These are phyloP conservation scores for Cornus suecica DNA, from an alignment of 148 eudicot species.

Conservation along the genomic window DNA sequence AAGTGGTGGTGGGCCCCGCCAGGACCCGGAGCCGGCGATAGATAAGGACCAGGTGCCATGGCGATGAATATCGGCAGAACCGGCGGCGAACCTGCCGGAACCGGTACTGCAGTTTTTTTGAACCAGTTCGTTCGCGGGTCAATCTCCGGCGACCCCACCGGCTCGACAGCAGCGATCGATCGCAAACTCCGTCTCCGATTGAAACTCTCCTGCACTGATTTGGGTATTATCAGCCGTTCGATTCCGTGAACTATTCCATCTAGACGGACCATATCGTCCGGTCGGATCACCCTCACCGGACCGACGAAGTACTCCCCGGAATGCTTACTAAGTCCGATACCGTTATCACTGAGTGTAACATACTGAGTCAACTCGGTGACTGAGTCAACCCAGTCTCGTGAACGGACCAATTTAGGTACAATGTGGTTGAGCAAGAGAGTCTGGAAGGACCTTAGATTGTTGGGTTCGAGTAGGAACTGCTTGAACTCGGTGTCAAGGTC, in stretches of 20 bases:
- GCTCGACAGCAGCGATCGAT: constrained; percentile 49
- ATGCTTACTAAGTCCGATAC: constrained; percentile 12
- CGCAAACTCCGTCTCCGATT: constrained; percentile 45
- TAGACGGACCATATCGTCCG: constrained; percentile 31
- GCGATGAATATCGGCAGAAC: constrained; percentile 40
- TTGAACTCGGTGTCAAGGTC: constrained; percentile 67
- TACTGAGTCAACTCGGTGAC: constrained; percentile 12
- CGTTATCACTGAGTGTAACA: constrained; percentile 23
- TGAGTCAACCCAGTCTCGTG: constrained; percentile 22
- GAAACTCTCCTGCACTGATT: constrained; percentile 43
- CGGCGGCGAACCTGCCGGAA: constrained; percentile 43
- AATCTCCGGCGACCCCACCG: constrained; percentile 52
- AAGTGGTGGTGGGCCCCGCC: constrained; percentile 20
- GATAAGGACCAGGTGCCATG: constrained; percentile 48
- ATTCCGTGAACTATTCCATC: constrained; percentile 59
- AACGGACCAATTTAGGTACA: constrained; percentile 32
- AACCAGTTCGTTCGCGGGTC: constrained; percentile 46
- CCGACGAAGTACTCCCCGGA: constrained; percentile 20
- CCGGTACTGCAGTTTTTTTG: constrained; percentile 28
- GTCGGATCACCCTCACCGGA: constrained; percentile 27
- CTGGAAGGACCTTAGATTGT: constrained; percentile 52
- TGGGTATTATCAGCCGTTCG: constrained; percentile 35
- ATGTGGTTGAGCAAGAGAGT: constrained; percentile 41
- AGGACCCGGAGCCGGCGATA: constrained; percentile 19
- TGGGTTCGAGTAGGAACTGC: constrained; percentile 52